Evolutionary conservation across 164 flowering plant genomes (phyloP), one percentile per base, ranked within the genome.

Genomic region (Echeveria elegans): DNA sequence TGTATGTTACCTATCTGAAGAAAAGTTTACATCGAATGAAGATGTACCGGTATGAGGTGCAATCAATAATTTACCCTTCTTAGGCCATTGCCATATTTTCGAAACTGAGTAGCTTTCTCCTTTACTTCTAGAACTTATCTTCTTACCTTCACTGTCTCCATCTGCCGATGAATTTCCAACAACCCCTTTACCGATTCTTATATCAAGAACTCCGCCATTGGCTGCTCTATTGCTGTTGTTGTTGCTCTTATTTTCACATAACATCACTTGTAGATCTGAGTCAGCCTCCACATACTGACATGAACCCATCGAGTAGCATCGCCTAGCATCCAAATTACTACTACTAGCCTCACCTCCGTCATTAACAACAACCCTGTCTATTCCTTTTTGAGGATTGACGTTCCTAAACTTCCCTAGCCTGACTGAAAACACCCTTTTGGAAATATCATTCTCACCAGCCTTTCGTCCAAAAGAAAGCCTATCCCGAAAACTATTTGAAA

Each of bases 61-160:
- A 73, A 67, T 71, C 45, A 74, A 71, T 15, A 72, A 71, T 31
- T 72, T 82, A 45, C 77, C 80, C 72, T 77, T 88, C 79, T 81
- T 88, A 15, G 97, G 78, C 97, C 97, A 91, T 16, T 82, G 85
- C 97, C 97, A 92, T 63, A 88, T 82, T 84, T 91, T 91, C 56
- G 97, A 91, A 32, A 91, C 84, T 58, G 97, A 91, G 61, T 86
- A 87, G 75, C 97, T 92, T 59, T 92, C 97, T 65, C 86, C 83
- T 82, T 74, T 84, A 26, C 68, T 77, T 37, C 84, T 77, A 26
- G 69, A 70, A 66, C 77, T 77, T 60, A 87, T 77, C 72, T 73
- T 86, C 81, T 82, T 82, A 15, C 79, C 88, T 12, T 82, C 89
- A 50, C 61, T 19, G 56, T 83, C 85, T 48, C 73, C 80, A 60